Evolutionary conservation across 306 rosid species (phyloP).

Genomic region (Fragaria iinumae): DNA sequence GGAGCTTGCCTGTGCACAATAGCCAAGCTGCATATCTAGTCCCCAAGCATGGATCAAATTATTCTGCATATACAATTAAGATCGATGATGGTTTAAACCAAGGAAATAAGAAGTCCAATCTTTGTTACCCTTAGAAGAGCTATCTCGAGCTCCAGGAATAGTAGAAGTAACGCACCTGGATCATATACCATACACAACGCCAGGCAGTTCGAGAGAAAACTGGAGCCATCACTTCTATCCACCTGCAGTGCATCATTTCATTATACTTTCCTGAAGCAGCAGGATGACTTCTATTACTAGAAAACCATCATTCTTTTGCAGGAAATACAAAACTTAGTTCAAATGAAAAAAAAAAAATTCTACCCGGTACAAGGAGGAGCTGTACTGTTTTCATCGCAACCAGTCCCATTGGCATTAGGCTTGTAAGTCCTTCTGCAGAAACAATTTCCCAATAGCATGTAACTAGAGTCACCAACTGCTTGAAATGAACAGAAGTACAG

Average conservation of each 20-base stretch:
- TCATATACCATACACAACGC: constrained; percentile 96
- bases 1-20: constrained; percentile 86
- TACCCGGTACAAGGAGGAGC: constrained; percentile 99
- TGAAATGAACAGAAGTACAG: not conserved
- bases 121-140: not conserved
- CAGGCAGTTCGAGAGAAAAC: constrained; percentile 86
- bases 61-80: constrained; percentile 39
- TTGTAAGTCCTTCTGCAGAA: constrained; percentile 73
- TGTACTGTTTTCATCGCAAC: constrained; percentile 62
- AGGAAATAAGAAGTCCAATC: not conserved
- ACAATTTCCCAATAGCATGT: constrained; percentile 25
- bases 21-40: constrained; percentile 85
- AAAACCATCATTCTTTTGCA: constrained; percentile 1
- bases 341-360: not conserved
- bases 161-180: constrained; percentile 57
- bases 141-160: not conserved
- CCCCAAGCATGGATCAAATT: constrained; percentile 99
- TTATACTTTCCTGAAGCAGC: constrained; percentile 20
- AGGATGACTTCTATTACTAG: not conserved
- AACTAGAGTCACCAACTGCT: constrained; percentile 13
- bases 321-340: not conserved
- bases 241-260: constrained; percentile 50
- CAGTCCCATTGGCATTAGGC: constrained; percentile 44
- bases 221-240: constrained; percentile 99
- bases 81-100: not conserved